Base-by-base conservation (phyloP, 2,329 filamentous ascomycete species). In the Gnomoniopsis sp. region DNA sequence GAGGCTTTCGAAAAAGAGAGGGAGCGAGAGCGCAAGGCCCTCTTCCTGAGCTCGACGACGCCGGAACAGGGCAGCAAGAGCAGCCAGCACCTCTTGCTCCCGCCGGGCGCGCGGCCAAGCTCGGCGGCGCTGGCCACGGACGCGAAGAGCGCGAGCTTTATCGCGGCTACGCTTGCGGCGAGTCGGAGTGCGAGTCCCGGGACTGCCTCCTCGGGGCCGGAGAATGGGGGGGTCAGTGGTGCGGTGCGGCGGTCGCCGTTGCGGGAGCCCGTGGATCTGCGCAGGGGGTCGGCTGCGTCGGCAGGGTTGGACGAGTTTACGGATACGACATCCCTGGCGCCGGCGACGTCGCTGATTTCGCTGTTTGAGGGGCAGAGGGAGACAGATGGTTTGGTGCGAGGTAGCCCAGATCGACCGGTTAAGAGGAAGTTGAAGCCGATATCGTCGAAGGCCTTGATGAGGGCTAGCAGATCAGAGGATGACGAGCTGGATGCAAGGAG, bases 271-370 rank as follows among this genome's bases (percentile, higher is more conserved):
- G 57, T 54, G 22, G 38, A 33, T 19, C 51, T 59, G 17, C 57
- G 56, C 26, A 59, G 53, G 49, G 47, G 44, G 17, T 4, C 22
- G 7, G 12, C 44, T 10, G 57, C 62, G 21, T 67, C 65, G 22
- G 58, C 66, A 23, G 71, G 70, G 57, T 43, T 30, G 21, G 62
- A 70, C 44, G 74, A 75, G 38, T 63, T 73, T 17, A 74, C 78
- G 14, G 84, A 89, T 67, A 81, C 82, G 11, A 79, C 77, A 1
- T 76, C 84, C 6, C 86, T 89, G 52, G 75, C 82, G 23, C 79
- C 88, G 0, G 87, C 88, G 0, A 84, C 78, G 3, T 82, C 85
- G 4, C 75, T 91, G 21, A 87, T 91, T 55, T 82, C 82, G 43
- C 79, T 90, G 74, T 91, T 91, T 64, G 88, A 92, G 71, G 76